Percentiles rank a stretch among this genome's conserved stretches.
These are phyloP conservation scores for Aspergillus oerlinghausenensis DNA, from an alignment of 2,329 filamentous ascomycete genomes.

Conservation along the genomic window DNA sequence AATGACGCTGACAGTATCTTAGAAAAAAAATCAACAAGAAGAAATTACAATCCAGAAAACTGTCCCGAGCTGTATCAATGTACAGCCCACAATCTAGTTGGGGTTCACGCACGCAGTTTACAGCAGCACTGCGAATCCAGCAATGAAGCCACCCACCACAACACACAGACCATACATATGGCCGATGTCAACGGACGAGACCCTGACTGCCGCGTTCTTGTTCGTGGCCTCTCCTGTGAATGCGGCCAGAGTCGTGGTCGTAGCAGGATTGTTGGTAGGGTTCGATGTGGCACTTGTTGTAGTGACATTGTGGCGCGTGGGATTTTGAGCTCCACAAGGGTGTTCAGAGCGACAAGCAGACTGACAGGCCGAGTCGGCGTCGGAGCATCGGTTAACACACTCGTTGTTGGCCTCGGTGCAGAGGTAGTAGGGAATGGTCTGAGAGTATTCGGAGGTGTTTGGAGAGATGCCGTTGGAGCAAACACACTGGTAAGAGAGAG, in stretches of 20 bases:
- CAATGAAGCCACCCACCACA: slow-evolving; percentile 52
- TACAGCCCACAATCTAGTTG: slow-evolving; percentile 1
- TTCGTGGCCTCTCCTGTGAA: slow-evolving; percentile 26
- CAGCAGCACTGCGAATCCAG: slow-evolving; percentile 53
- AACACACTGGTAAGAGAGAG: slow-evolving; percentile 53
- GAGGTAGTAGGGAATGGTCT: slow-evolving; percentile 59
- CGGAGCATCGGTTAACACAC: slow-evolving; percentile 49
- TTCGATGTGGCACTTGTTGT: slow-evolving; percentile 32
- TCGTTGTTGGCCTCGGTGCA: slow-evolving; percentile 55
- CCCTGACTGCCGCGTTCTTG: slow-evolving; percentile 29
- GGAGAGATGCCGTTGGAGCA: slow-evolving; percentile 52
- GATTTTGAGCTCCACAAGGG: slow-evolving; percentile 59
- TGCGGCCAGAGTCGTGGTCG: slow-evolving; percentile 30
- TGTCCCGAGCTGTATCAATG: neutral
- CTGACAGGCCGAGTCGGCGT: slow-evolving; percentile 46
- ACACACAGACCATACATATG: slow-evolving; percentile 54
- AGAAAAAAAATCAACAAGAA: neutral
- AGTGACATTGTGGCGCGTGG: slow-evolving; percentile 51
- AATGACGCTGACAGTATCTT: neutral
- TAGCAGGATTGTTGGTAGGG: slow-evolving; percentile 19
- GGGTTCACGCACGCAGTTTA: slow-evolving; percentile 25
- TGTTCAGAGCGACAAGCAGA: slow-evolving; percentile 49
- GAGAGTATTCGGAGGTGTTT: slow-evolving; percentile 58
- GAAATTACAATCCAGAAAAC: neutral
- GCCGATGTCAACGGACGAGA: slow-evolving; percentile 48